Base-by-base conservation (phyloP, 805 yeast species). In the Gaillardinia entomophila region DNA sequence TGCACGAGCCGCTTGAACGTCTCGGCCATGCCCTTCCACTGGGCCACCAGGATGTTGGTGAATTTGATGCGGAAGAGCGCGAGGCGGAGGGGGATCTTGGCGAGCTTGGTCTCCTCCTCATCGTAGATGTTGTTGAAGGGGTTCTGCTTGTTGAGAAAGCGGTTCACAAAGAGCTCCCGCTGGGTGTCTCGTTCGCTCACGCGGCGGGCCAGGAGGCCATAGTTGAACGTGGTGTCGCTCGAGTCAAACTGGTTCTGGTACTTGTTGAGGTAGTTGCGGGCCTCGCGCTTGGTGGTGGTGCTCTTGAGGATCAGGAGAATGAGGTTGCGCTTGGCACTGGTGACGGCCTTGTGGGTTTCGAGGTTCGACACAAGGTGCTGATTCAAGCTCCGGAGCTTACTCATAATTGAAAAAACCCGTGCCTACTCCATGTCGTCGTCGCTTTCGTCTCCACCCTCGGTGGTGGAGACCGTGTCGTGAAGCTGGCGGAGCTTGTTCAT, bases 281-380 rank as follows among this genome's bases (percentile, higher is more conserved):
- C 95, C 51, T 90, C 97, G 38, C 98, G 68, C 53, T 87, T 89
- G 1, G 97, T 90, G 4, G 97, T 94, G 3, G 97, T 85, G 2
- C 96, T 80, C 48, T 81, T 81, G 36, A 90, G 66, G 16, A 90
- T 88, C 2, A 96, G 79, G 12, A 87, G 62, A n/a, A 90, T 80
- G 31, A 90, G 62, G 34, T 84, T 85, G 42, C 77, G 68, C 42
- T 77, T 78, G 13, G 75, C 72, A 28, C 66, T 60, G 6, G 74
- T 68, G n/a, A 41, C 41, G 13, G 39, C 17, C 30, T 51, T 40
- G 31, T 61, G 61, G 2, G 55, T 45, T 33, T 55, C 56, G 27
- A 64, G 37, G 39, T 66, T 66, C 23, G 71, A 64, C 23, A 61
- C 47, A 36, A 66, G 53, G 37, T 60, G 59, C 30, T 48, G 46